Base-by-base conservation (phyloP, 495 filamentous ascomycete genomes). In the Aspergillus homomorphus region DNA sequence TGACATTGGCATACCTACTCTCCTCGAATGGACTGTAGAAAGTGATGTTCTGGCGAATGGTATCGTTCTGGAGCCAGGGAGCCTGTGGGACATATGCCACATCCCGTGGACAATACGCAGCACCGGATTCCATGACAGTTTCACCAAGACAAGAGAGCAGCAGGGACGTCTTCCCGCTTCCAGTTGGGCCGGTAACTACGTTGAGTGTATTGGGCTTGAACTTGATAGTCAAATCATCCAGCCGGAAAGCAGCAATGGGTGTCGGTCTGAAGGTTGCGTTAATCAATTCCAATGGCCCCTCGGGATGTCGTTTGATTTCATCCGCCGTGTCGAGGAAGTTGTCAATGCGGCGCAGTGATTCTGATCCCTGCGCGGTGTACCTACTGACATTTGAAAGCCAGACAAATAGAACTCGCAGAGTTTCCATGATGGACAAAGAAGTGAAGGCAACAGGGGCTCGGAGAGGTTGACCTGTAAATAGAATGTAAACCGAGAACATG, bases 21-120 rank as follows among this genome's bases (percentile, higher is more conserved):
- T 77, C 71, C 56, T 92, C 87, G 57, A 86, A 87, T 2, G 72
- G 78, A 24, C 82, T 80, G 41, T 82, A 83, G 65, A 91, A 91
- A 5, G 89, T 65, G 43, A 91, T 88, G 57, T 89, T 90, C 21
- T 91, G 82, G n/a, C 83, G 82, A 45, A 93, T 85, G 43, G 83
- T 90, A 79, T 89, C 90, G 63, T 85, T 90, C 62, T 89, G 87
- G 6, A 93, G 80, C 89, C 89, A 93, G 16, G 89, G 86, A 1
- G 82, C 84, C 62, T 93, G 89, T 7, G 82, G 83, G 60, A 87
- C 90, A 72, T 90, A 92, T 0, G 85, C 89, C 2, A 90, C 76
- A 51, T 85, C 87, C 44, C 88, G 86, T 2, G 91, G 91, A 9
- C 92, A 78, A 66, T 80, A 87, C 4, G 93, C 88, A 66, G 81